phyloP scores from a whole-genome alignment of 2,329 filamentous ascomycete species.

The Xylariaceae sp. region DNA sequence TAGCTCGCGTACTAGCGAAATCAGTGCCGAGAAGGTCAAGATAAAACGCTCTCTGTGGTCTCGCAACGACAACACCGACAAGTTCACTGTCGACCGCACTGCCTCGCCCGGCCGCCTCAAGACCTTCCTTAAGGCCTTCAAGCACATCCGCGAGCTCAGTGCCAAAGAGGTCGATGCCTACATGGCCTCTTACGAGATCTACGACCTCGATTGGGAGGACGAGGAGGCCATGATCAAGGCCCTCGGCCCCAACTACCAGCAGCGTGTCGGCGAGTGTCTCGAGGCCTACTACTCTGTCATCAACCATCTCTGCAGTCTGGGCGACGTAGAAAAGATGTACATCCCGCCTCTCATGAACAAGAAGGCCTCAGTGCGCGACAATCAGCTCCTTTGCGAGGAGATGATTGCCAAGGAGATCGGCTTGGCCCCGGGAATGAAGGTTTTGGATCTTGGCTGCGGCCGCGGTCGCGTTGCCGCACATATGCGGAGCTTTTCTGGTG shows the following conservation, averaged over 20 bases:
- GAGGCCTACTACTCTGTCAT: slow-evolving; percentile 50
- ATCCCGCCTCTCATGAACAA: slow-evolving; percentile 51
- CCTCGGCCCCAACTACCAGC: slow-evolving; percentile 46
- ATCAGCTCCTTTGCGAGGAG: slow-evolving; percentile 51
- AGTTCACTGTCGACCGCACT: slow-evolving; percentile 37
- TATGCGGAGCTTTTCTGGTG: slow-evolving; percentile 46
- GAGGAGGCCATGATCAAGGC: slow-evolving; percentile 44
- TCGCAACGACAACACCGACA: slow-evolving; percentile 13
- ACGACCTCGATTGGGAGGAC: slow-evolving; percentile 52
- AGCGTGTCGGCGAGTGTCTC: slow-evolving; percentile 48
- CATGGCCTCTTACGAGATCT: slow-evolving; percentile 54
- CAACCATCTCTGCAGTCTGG: slow-evolving; percentile 52
- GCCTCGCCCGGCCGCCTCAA: slow-evolving; percentile 45
- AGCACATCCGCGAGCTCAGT: slow-evolving; percentile 44
- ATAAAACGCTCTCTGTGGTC: slow-evolving; percentile 13
- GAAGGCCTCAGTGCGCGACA: slow-evolving; percentile 45
- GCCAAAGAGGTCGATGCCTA: slow-evolving; percentile 51
- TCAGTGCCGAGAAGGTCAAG: slow-evolving; percentile 30
- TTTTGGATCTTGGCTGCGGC: slow-evolving; percentile 51
- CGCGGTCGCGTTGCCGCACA: slow-evolving; percentile 51
- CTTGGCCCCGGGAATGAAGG: slow-evolving; percentile 41
- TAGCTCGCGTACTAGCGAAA: slow-evolving; percentile 34
- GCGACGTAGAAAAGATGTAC: slow-evolving; percentile 57
- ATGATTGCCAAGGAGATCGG: slow-evolving; percentile 45
- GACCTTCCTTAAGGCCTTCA: slow-evolving; percentile 48